A percentile compares a stretch with the other conserved stretches of the same genome.
Evolutionary conservation across 495 filamentous ascomycete genomes (phyloP).

Genomic region (Geopyxis carbonaria): DNA sequence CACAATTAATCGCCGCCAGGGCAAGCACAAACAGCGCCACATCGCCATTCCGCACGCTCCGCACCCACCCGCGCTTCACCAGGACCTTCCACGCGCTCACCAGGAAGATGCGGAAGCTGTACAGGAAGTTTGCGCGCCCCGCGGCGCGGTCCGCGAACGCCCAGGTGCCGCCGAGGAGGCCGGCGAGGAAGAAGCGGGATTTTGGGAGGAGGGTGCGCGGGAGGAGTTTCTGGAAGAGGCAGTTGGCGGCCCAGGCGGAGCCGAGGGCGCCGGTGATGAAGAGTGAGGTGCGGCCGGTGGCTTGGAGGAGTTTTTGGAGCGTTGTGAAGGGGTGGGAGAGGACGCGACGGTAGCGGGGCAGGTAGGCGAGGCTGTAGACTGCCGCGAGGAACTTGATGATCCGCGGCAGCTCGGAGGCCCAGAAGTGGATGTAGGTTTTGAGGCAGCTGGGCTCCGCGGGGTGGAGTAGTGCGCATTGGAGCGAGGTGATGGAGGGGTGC

Average conservation of each 20-base stretch:
- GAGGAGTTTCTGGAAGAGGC: slow-evolving; percentile 63
- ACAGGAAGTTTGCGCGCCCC: slow-evolving; percentile 49
- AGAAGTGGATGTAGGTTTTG: slow-evolving; percentile 67
- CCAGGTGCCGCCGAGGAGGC: slow-evolving; percentile 69
- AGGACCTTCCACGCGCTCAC: slow-evolving; percentile 83
- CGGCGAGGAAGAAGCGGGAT: slow-evolving; percentile 73
- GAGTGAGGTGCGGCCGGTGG: slow-evolving; percentile 49
- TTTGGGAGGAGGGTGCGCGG: slow-evolving; percentile 59
- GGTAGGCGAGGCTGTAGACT: slow-evolving; percentile 45
- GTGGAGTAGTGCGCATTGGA: slow-evolving; percentile 87
- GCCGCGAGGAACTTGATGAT: slow-evolving; percentile 60
- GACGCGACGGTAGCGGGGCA: slow-evolving; percentile 48
- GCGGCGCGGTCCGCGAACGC: slow-evolving; percentile 49
- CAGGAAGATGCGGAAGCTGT: slow-evolving; percentile 52
- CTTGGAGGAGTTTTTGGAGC: slow-evolving; percentile 42
- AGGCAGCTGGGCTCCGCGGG: slow-evolving; percentile 71
- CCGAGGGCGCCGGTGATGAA: slow-evolving; percentile 64
- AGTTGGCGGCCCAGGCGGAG: slow-evolving; percentile 72
- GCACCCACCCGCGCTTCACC: slow-evolving; percentile 69
- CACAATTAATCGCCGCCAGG: slow-evolving; percentile 56
- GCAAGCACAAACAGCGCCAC: slow-evolving; percentile 62
- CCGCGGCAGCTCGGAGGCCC: slow-evolving; percentile 59
- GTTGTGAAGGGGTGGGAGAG: slow-evolving; percentile 47
- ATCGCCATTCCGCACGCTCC: slow-evolving; percentile 62
- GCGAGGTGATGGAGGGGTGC: slow-evolving; percentile 61